These are phyloP conservation scores for Aureobasidium uvarum DNA, from an alignment of 2,329 filamentous ascomycete species.

Conservation along the genomic window DNA sequence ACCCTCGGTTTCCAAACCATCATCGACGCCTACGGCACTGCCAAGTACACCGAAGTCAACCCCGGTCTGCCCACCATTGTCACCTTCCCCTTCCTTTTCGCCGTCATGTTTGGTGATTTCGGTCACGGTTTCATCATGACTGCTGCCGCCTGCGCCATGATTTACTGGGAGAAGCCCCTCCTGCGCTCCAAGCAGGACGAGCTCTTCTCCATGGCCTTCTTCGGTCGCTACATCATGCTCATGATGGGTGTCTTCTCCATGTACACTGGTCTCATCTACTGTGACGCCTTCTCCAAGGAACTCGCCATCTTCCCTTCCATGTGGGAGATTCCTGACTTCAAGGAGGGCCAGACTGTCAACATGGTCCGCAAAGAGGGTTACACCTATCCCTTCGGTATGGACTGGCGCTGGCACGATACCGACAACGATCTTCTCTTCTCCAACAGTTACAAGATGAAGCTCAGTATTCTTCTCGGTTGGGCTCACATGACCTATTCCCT, in stretches of 20 bases:
- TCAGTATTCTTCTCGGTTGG: constrained; percentile 97
- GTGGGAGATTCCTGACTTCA: constrained; percentile 81
- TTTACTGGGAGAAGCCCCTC: constrained; percentile 90
- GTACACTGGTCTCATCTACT: constrained; percentile 96
- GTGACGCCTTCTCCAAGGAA: constrained; percentile 93
- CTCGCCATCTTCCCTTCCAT: constrained; percentile 85
- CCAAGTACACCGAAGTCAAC: constrained; percentile 97
- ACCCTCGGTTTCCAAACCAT: constrained; percentile 98
- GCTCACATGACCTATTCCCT: constrained; percentile 98
- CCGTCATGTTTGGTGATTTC: constrained; percentile 99
- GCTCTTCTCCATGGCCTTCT: constrained; percentile 97
- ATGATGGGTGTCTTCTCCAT: constrained; percentile 98
- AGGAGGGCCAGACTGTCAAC: constrained; percentile 61
- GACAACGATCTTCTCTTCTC: constrained; percentile 94
- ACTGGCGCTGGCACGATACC: constrained; percentile 94
- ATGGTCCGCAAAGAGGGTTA: constrained; percentile 67
- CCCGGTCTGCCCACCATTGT: constrained; percentile 92
- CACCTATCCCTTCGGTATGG: constrained; percentile 91
- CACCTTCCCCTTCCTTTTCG: constrained; percentile 99
- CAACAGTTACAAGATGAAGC: constrained; percentile 99
- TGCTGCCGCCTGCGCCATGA: constrained; percentile 80
- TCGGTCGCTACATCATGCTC: constrained; percentile 95
- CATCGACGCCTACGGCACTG: constrained; percentile 96
- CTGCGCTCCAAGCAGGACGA: constrained; percentile 87
- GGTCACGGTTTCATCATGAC: constrained; percentile 93